Evolutionary conservation across 1,284 basidiomycete species (phyloP).

Genomic region (Golubevia sp.): DNA sequence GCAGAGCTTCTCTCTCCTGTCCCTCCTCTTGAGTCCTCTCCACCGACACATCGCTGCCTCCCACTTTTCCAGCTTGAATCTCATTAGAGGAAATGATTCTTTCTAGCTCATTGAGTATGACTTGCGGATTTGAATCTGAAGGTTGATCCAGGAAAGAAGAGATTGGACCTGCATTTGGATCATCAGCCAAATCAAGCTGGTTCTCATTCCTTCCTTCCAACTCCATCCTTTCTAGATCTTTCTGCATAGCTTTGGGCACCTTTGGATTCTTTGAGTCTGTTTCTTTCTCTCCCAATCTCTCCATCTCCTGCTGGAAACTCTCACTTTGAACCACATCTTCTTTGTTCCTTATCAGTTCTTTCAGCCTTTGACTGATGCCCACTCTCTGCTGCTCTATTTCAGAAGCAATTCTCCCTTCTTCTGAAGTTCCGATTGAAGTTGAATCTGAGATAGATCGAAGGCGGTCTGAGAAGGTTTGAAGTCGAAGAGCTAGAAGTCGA

Average conservation of each 20-base stretch:
- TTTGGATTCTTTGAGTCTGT: neutral
- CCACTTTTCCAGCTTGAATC: conserved; percentile 20
- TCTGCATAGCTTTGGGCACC: neutral
- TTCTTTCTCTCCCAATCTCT: neutral
- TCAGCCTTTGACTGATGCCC: neutral
- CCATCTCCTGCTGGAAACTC: neutral
- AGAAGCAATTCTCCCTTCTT: too few relatives aligned
- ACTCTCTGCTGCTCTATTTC: neutral
- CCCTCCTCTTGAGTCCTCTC: conserved; percentile 1
- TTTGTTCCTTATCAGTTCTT: neutral
- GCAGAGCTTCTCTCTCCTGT: conserved; percentile 1
- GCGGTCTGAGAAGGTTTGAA: too few relatives aligned
- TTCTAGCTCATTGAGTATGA: conserved; percentile 22
- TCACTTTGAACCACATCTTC: neutral
- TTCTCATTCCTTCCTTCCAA: neutral
- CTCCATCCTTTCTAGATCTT: neutral
- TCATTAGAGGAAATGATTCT: conserved; percentile 12
- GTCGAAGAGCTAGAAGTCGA: too few relatives aligned
- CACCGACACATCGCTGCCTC: too few relatives aligned
- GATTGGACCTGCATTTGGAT: neutral
- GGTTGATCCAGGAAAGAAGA: neutral
- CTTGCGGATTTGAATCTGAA: neutral
- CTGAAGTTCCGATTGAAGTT: too few relatives aligned
- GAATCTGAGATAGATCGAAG: too few relatives aligned
- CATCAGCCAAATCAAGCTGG: neutral